Conservation (phyloP, 2,329 filamentous ascomycete species). For the Cordyceps fumosorosea region DNA sequence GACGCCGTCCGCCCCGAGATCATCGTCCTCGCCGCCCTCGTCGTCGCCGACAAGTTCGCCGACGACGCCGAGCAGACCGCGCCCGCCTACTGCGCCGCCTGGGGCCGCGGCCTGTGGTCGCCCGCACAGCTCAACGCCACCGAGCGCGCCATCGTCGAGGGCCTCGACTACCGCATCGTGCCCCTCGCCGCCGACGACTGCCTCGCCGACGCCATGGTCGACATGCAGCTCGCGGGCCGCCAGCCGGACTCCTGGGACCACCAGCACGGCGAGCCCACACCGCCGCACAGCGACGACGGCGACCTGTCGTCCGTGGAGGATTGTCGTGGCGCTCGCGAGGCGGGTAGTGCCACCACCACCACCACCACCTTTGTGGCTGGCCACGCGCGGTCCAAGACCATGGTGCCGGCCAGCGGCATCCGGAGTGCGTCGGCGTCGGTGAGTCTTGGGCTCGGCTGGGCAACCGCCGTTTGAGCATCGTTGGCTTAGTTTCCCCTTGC, state of each 20-base stretch:
- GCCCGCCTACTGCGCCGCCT: slow-evolving; percentile 44
- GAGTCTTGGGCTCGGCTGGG: slow-evolving; percentile 9
- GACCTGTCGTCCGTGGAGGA: slow-evolving; percentile 4
- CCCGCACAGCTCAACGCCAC: slow-evolving; percentile 57
- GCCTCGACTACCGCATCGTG: slow-evolving; percentile 56
- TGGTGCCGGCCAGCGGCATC: slow-evolving; percentile 12
- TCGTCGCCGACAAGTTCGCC: slow-evolving; percentile 60
- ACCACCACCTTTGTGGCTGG: slow-evolving; percentile 21
- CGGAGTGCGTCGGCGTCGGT: not conserved
- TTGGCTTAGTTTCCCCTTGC: not conserved
- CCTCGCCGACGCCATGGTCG: slow-evolving; percentile 52
- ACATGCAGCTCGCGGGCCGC: slow-evolving; percentile 54
- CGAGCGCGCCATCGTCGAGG: slow-evolving; percentile 58
- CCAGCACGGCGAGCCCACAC: slow-evolving; percentile 20
- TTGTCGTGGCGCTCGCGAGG: not conserved
- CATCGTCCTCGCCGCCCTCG: slow-evolving; percentile 54
- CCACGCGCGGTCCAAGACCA: slow-evolving; percentile 31
- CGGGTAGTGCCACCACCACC: slow-evolving; percentile 14
- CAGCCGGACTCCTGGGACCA: slow-evolving; percentile 21
- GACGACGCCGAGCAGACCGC: slow-evolving; percentile 52
- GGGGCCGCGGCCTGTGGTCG: slow-evolving; percentile 52
- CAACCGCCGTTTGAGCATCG: slow-evolving; percentile 5
- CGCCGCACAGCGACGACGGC: slow-evolving; percentile 24
- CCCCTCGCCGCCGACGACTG: slow-evolving; percentile 51
- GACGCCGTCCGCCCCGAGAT: slow-evolving; percentile 56